Percentiles rank a stretch among this genome's conserved stretches.
Evolutionary conservation across 2,329 filamentous ascomycete species (phyloP).

Genomic region (Xylaria digitata): DNA sequence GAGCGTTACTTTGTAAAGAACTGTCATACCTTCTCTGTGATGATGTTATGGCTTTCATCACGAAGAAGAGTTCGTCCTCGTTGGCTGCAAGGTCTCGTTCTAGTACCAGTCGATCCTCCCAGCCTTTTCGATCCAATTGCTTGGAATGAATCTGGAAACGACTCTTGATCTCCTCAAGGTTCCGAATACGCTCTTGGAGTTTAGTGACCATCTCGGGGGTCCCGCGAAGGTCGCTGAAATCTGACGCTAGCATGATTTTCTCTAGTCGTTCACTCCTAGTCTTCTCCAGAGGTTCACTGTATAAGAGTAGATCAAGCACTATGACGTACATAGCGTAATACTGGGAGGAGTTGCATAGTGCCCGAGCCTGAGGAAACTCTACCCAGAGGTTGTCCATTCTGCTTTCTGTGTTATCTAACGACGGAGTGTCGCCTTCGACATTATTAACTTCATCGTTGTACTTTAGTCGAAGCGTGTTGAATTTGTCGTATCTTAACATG

Average conservation of each 20-base stretch:
- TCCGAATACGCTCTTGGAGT: conserved; percentile 90
- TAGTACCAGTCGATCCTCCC: conserved; percentile 88
- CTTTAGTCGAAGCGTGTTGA: conserved; percentile 95
- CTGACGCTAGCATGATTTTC: conserved; percentile 98
- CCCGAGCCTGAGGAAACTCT: conserved; percentile 92
- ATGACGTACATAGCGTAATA: conserved; percentile 99
- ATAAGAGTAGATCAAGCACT: conserved; percentile 92
- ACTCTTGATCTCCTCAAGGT: conserved; percentile 94
- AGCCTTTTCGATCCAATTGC: conserved; percentile 86
- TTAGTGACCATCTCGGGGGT: conserved; percentile 92
- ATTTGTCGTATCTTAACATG: conserved; percentile 94
- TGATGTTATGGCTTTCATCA: conserved; percentile 99
- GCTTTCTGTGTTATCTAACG: conserved; percentile 71
- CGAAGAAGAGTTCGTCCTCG: conserved; percentile 98
- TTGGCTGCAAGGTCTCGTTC: conserved; percentile 89
- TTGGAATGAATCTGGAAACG: conserved; percentile 94
- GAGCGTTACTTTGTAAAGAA: conserved; percentile 77
- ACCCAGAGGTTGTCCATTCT: conserved; percentile 98
- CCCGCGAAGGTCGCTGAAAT: conserved; percentile 96
- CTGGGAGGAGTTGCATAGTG: conserved; percentile 96
- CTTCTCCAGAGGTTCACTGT: conserved; percentile 96
- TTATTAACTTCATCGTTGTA: conserved; percentile 93
- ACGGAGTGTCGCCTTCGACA: conserved; percentile 64
- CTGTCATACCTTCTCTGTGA: conserved; percentile 88
- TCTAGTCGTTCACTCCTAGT: conserved; percentile 94